Evolutionary conservation across 2,329 filamentous ascomycete genomes (phyloP).

Genomic region (Simplicillium aogashimaense): DNA sequence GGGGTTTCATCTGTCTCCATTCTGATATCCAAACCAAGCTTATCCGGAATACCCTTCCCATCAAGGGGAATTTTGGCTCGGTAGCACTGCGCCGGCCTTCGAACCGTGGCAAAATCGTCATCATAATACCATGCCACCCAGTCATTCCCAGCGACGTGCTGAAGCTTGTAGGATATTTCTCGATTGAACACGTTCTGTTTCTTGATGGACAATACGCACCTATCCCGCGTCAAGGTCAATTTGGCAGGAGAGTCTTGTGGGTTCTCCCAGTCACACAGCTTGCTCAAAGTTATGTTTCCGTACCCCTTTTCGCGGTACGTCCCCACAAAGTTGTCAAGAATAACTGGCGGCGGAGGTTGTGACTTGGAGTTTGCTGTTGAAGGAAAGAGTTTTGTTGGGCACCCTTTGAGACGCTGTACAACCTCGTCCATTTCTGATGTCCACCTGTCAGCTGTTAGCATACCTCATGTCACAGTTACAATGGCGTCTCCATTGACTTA

Average conservation of each 20-base stretch:
- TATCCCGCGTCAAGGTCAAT: constrained; percentile 2
- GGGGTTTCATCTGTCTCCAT: too few relatives aligned
- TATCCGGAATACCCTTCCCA: too few relatives aligned
- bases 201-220: constrained; percentile 10
- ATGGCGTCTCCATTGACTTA: neutral
- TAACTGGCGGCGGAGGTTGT: constrained; percentile 24
- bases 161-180: constrained; percentile 9
- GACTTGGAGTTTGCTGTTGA: constrained; percentile 13
- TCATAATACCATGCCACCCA: constrained; percentile 14
- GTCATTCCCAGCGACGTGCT: constrained; percentile 10
- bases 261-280: constrained; percentile 8
- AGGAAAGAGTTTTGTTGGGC: constrained; percentile 10
- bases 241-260: constrained; percentile 7
- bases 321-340: constrained; percentile 24
- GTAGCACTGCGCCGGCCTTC: constrained; percentile 7
- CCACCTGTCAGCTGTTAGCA: neutral
- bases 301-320: constrained; percentile 24
- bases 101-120: constrained; percentile 9
- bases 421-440: constrained; percentile 1
- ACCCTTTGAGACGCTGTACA: constrained; percentile 8
- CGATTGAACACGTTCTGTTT: constrained; percentile 10
- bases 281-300: constrained; percentile 9
- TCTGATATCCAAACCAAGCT: too few relatives aligned
- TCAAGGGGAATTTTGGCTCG: neutral
- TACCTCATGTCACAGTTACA: neutral